Conservation (phyloP, 306 rosid species). For the Cucumis sativus region DNA sequence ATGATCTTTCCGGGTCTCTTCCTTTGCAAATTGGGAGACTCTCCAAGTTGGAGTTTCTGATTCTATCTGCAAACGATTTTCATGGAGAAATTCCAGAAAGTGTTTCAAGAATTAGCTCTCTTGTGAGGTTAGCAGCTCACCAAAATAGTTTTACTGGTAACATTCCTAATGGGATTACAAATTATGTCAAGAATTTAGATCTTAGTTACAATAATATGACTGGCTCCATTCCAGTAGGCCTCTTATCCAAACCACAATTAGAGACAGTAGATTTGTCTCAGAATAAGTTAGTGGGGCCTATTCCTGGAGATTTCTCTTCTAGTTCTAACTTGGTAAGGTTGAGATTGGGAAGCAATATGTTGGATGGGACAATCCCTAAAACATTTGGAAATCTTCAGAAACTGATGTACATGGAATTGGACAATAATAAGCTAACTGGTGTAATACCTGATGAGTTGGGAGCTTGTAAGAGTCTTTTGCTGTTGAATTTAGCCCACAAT, state of each 20-base stretch:
- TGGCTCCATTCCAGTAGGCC: conserved; percentile 36
- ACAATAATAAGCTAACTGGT: conserved; percentile 35
- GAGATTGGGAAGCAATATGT: conserved; percentile 51
- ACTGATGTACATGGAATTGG: conserved; percentile 55
- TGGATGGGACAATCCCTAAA: conserved; percentile 31
- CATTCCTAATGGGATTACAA: conserved; percentile 43
- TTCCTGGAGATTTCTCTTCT: conserved; percentile 33
- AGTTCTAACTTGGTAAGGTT: conserved; percentile 30
- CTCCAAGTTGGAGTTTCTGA: conserved; percentile 40
- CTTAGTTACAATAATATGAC: conserved; percentile 37
- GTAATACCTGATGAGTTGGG: conserved; percentile 32
- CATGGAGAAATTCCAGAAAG: conserved; percentile 35
- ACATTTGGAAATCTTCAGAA: background rate
- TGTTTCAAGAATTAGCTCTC: conserved; percentile 24
- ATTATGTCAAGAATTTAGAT: conserved; percentile 34
- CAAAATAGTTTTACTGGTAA: conserved; percentile 27
- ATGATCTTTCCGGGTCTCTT: conserved; percentile 20
- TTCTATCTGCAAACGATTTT: conserved; percentile 42
- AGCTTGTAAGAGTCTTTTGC: conserved; percentile 31
- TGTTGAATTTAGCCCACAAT: conserved; percentile 62
- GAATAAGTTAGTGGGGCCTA: conserved; percentile 27
- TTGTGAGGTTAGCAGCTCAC: conserved; percentile 57
- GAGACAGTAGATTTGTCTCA: conserved; percentile 46
- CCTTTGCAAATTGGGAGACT: conserved; percentile 36
- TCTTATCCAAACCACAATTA: conserved; percentile 31